phyloP scores from a whole-genome alignment of 2,329 filamentous ascomycete genomes.

The Talaromyces sp. region DNA sequence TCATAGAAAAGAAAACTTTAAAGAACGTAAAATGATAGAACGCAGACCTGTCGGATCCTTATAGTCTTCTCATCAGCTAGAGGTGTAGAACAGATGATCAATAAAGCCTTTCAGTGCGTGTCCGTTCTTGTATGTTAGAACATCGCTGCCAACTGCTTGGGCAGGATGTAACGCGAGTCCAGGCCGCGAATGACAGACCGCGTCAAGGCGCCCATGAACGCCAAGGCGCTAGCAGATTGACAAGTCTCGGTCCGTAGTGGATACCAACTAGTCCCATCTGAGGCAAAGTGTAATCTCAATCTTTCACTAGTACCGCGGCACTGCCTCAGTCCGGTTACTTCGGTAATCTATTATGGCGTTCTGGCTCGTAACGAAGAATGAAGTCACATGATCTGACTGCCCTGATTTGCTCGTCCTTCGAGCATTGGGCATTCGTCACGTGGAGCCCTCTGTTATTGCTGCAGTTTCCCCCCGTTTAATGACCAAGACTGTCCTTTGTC shows the following conservation, averaged over 20 bases:
- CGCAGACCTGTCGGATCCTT: neutral
- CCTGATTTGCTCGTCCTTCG: neutral
- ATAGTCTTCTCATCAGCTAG: neutral
- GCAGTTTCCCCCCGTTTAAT: conserved; percentile 5
- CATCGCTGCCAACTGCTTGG: neutral
- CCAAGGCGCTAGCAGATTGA: conserved; percentile 8
- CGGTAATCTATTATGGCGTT: conserved; percentile 2
- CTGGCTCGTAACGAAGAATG: neutral
- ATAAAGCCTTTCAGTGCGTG: neutral
- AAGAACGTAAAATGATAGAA: neutral
- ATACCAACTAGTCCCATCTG: neutral
- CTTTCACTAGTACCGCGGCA: neutral
- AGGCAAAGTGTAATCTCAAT: neutral
- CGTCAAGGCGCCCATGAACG: neutral
- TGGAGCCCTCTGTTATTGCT: conserved; percentile 9
- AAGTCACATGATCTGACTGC: neutral
- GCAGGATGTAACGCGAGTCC: conserved; percentile 2
- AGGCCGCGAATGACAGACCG: conserved; percentile 7
- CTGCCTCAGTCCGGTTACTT: neutral
- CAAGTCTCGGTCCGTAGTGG: conserved; percentile 12
- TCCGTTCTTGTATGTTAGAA: too few relatives aligned
- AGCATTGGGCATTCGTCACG: conserved; percentile 16
- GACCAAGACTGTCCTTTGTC: neutral
- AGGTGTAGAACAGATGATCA: neutral
- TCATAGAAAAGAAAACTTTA: too few relatives aligned